These are phyloP conservation scores for Mrakia hoshinonis DNA, from an alignment of 768 basidiomycete species.

Conservation along the genomic window DNA sequence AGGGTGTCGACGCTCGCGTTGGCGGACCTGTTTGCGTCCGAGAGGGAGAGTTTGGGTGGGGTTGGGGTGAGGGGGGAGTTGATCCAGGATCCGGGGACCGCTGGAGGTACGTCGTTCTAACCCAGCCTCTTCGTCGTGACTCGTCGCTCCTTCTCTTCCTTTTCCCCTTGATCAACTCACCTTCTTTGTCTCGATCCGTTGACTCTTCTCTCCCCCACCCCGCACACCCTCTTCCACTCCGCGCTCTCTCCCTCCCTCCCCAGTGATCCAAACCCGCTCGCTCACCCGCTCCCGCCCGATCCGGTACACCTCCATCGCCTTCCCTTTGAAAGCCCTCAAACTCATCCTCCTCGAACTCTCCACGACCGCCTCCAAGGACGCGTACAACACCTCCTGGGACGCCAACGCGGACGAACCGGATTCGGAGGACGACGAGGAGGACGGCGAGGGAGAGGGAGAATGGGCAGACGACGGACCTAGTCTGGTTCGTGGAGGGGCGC, in stretches of 20 bases:
- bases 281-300: slow-evolving; percentile 48
- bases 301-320: slow-evolving; percentile 73
- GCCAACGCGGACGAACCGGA: slow-evolving; percentile 50
- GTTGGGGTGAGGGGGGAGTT: slow-evolving; percentile 84
- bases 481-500: slow-evolving; percentile 47
- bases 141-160: not conserved
- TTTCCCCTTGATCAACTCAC: slow-evolving; percentile 84
- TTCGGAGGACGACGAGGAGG: slow-evolving; percentile 52
- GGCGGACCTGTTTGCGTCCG: slow-evolving; percentile 54
- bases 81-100: slow-evolving; percentile 54
- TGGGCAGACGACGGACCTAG: slow-evolving; percentile 79
- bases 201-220: slow-evolving; percentile 39
- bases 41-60: slow-evolving; percentile 54
- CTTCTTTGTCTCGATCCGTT: slow-evolving; percentile 82
- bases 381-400: slow-evolving; percentile 51
- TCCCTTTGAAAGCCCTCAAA: slow-evolving; percentile 89
- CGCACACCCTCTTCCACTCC: not conserved
- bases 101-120: slow-evolving; percentile 15
- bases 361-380: slow-evolving; percentile 44
- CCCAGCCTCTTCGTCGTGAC: not conserved
- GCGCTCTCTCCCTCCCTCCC: not conserved
- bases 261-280: not conserved
- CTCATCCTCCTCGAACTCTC: slow-evolving; percentile 76
- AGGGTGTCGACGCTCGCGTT: slow-evolving; percentile 74
- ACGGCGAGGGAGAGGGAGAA: slow-evolving; percentile 55